Conservation (phyloP, 2,329 filamentous ascomycete genomes). For the Diplocarpon mali region DNA sequence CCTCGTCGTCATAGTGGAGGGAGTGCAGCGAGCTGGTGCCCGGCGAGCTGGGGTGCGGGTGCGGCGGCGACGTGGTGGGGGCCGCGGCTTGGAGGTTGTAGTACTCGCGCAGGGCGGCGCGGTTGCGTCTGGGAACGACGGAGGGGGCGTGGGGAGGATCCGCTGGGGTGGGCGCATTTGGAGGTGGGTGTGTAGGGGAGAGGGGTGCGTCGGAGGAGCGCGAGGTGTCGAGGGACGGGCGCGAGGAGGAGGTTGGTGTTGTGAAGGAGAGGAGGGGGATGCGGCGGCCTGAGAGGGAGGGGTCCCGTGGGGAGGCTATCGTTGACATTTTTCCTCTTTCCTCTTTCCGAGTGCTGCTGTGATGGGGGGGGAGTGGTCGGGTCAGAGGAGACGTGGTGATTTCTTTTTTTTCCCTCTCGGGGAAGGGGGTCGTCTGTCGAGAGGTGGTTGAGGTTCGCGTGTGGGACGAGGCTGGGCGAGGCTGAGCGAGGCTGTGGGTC, state of each 20-base stretch:
- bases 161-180: too few species aligned
- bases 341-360: too few species aligned
- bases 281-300: conserved; percentile 45
- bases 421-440: background rate
- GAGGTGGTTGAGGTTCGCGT: conserved; percentile 4
- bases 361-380: too few species aligned
- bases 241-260: conserved; percentile 63
- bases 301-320: conserved; percentile 51
- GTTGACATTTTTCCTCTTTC: conserved; percentile 42
- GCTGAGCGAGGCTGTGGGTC: too few species aligned
- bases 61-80: background rate
- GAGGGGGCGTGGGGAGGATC: too few species aligned
- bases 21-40: conserved; percentile 9
- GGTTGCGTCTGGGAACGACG: conserved; percentile 41
- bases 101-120: conserved; percentile 83
- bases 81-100: conserved; percentile 60
- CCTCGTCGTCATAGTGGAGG: conserved; percentile 5
- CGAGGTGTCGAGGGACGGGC: conserved; percentile 58
- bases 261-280: conserved; percentile 43
- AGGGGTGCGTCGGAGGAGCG: conserved; percentile 50
- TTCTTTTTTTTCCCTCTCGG: too few species aligned
- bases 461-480: conserved; percentile 17
- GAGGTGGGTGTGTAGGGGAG: conserved; percentile 26
- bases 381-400: background rate
- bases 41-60: conserved; percentile 15